Base-by-base conservation (phyloP, 1,284 basidiomycete species). In the Austroboletus novae-zelandiae region DNA sequence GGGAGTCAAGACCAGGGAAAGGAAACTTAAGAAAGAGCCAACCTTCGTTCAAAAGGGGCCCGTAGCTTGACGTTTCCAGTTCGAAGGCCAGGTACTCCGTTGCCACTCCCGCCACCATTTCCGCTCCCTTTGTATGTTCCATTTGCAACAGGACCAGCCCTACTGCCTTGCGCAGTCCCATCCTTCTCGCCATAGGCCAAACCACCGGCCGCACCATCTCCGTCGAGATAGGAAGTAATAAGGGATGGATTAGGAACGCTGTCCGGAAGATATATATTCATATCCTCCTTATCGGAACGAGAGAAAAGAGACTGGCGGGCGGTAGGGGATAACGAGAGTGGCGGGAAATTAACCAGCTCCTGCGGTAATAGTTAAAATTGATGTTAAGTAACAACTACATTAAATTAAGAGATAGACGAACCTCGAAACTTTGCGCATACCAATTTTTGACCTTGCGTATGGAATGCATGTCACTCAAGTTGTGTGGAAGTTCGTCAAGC, bases 381-480 rank as follows among this genome's bases (percentile, higher is more conserved):
- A 56, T 40, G 20, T 23, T 23, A 23, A 23, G 9, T 27, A 27
- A 8, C 27, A 7, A 34, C 15, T 11, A 11, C 10, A 34, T 14
- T 23, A 23, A 23, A 23, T 2, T 23, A 23, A 23, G 32, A 20
- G 34, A 27, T 74, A 82, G 54, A 54, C 62, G 20, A 48, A 94
- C 94, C 79, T 98, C 91, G 64, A 99, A 99, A 15, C 92, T 95
- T 74, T 99, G 93, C 0, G 95, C 96, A 68, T 99, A 99, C 96
- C 96, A 99, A 65, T 97, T 88, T 75, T 96, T 96, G 57, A 99
- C 96, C 65, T 91, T 94, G 57, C 89, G 84, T 58, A 99, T 98
- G 43, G 89, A 92, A 0, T 91, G 86, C 95, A 97, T 98, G 51
- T 86, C 83, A 62, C 86, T 88, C 53, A 99, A 78, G 47, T 92